These are phyloP conservation scores for Glycine soja DNA, from an alignment of 306 rosid species.

Conservation along the genomic window DNA sequence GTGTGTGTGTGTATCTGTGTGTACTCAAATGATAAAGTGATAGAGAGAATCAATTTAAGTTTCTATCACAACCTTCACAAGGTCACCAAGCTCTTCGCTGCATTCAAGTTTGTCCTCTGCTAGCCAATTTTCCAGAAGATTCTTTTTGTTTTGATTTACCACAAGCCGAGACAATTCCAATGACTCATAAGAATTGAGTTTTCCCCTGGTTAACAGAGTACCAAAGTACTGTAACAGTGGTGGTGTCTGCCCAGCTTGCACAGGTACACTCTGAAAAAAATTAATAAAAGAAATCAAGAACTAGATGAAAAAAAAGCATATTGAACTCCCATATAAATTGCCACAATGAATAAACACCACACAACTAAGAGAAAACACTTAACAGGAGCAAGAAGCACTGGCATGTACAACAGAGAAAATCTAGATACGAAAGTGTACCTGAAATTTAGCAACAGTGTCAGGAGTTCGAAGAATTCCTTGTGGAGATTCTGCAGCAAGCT, in stretches of 20 bases:
- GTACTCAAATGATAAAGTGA: background rate
- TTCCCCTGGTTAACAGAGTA: conserved; percentile 77
- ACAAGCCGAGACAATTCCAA: conserved; percentile 84
- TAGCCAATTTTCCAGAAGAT: conserved; percentile 84
- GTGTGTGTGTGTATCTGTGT: too few relatives aligned
- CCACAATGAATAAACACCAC: background rate
- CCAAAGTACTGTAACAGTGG: conserved; percentile 86
- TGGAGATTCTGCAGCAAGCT: conserved; percentile 76
- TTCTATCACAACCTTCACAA: conserved; percentile 71
- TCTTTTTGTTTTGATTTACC: conserved; percentile 86
- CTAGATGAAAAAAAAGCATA: background rate
- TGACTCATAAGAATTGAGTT: conserved; percentile 78
- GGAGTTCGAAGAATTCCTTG: conserved; percentile 70
- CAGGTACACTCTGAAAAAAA: conserved; percentile 70
- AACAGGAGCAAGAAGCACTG: conserved; percentile 7
- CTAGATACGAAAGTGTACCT: conserved; percentile 47
- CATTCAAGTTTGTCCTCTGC: conserved; percentile 90
- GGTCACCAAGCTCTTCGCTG: conserved; percentile 86
- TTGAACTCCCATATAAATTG: background rate
- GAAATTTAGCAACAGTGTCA: conserved; percentile 70
- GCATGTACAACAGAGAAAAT: background rate
- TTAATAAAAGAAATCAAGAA: background rate
- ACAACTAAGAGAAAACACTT: conserved; percentile 29
- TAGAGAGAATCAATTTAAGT: background rate
- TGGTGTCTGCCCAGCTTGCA: conserved; percentile 87